Base-by-base conservation (phyloP, 164 flowering plant species). In the Magnolia officinalis region DNA sequence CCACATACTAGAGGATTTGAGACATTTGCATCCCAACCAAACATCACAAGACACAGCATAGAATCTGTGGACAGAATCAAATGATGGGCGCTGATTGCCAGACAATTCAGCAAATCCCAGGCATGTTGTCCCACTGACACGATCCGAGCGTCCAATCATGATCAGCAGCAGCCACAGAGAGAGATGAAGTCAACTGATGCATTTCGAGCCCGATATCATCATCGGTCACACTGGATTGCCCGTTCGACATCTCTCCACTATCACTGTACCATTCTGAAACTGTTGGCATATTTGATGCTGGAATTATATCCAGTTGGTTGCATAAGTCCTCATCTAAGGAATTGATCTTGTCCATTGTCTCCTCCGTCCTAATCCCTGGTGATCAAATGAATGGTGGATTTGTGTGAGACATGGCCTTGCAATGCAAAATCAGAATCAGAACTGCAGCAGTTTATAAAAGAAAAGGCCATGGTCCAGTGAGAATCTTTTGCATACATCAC, bases 251-350 rank as follows among this genome's bases (percentile, higher is more conserved):
- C 45, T 87, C 84, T 11, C 82, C 85, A 37, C 81, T 81, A 37
- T 85, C 81, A 23, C 61, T 83, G 64, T 75, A 87, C 83, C 88
- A 86, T 6, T 84, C 89, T 0, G 86, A 81, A 0, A 84, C 81
- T 5, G 79, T 37, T 11, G 86, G 79, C 52, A 66, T 37, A 26
- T 26, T 37, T 24, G 77, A n/a, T 52, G 71, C 18, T 8, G 90
- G 89, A 64, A 91, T 85, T 21, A 82, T 83, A 80, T 83, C 75
- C 51, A 91, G 86, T 7, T 87, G 75, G 81, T 87, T 81, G 72
- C 80, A 58, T 72, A 91, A 74, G 50, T 85, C 91, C n/a, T 87
- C 92, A 63, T 88, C 90, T 77, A 82, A 73, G 1, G 84, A 75
- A 23, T 80, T 74, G 66, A 75, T 80, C 68, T 81, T 85, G n/a